Conservation (phyloP, 768 basidiomycete genomes). For the button mushroom (Agaricus bisporus) region DNA sequence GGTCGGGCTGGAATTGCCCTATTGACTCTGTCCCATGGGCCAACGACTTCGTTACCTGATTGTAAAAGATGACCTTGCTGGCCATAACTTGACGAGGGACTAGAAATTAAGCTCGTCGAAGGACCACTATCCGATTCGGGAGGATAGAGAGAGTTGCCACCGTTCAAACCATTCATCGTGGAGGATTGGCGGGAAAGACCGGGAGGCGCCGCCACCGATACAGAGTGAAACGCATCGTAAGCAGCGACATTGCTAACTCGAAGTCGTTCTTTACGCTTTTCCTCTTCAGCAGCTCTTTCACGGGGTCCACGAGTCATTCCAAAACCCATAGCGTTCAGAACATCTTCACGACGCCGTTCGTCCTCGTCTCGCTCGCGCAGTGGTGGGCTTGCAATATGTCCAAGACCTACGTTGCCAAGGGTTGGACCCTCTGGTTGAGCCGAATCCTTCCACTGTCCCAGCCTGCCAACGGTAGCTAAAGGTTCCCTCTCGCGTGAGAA, state of each 20-base stretch:
- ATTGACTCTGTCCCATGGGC: constrained; percentile 39
- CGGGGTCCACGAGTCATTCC: constrained; percentile 43
- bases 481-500: constrained; percentile 12
- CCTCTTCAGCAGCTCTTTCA: constrained; percentile 61
- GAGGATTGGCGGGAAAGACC: constrained; percentile 35
- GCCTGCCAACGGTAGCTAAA: constrained; percentile 9
- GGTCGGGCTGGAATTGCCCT: constrained; percentile 11
- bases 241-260: constrained; percentile 40
- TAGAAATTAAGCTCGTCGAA: constrained; percentile 15
- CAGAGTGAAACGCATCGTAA: constrained; percentile 77
- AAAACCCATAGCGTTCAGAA: constrained; percentile 33
- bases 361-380: constrained; percentile 31
- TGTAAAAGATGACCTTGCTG: constrained; percentile 11
- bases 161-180: constrained; percentile 17
- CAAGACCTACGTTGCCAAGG: constrained; percentile 7
- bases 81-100: constrained; percentile 16
- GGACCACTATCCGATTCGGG: constrained; percentile 13
- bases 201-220: constrained; percentile 23
- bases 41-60: constrained; percentile 26
- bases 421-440: constrained; percentile 11
- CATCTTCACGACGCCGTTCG: constrained; percentile 38
- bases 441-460: constrained; percentile 12
- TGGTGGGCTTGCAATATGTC: constrained; percentile 3
- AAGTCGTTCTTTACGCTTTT: constrained; percentile 48
- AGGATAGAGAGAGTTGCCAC: constrained; percentile 12